Evolutionary conservation across 2,329 filamentous ascomycete genomes (phyloP), one percentile per base, ranked within the genome.

Genomic region (Arachnopeziza araneosa): DNA sequence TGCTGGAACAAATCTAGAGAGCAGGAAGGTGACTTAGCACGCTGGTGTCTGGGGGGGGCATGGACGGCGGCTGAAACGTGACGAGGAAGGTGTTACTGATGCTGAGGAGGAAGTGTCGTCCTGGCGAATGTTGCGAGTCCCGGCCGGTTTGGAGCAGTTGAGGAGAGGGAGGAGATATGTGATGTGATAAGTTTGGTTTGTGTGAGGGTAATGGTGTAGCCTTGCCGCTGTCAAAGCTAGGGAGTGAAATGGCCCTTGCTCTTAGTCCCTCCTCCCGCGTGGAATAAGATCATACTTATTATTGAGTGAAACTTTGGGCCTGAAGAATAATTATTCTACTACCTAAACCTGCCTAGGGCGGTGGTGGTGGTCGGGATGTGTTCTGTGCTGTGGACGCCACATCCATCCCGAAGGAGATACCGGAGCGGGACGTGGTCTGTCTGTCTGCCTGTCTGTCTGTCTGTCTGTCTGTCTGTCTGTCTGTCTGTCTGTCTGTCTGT

Each of bases 181-280:
- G 50, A 52, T 22, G 50, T 23, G 50, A 22, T 23, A 22, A 22
- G 50, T 22, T 52, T 24, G 24, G 50, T 52, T 24, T 24, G 21
- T 24, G 50, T 22, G 9, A 52, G 21, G 50, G 50, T 24, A 52
- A 50, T 26, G n/a, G 49, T 50, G 32, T 55, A 60, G 57, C 57
- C 55, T 57, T 63, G 62, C 59, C 62, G 62, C 62, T 61, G 62
- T 63, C 62, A 63, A 58, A 56, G 57, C 54, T 52, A 60, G 50
- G 36, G 6, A 32, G 7, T 32, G 30, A 7, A 44, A 44, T 7
- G 36, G 36, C 12, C 36, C 36, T 44, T 44, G 36, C 36, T 44
- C 36, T 44, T 30, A 30, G 26, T 30, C 6, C 17, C 6, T 12
- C 17, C 3, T 44, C 5, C 17, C 36, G 36, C 36, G 36, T 44